phyloP scores from a whole-genome alignment of 2,329 filamentous ascomycete species.

The Tolypocladium cylindrosporum region DNA sequence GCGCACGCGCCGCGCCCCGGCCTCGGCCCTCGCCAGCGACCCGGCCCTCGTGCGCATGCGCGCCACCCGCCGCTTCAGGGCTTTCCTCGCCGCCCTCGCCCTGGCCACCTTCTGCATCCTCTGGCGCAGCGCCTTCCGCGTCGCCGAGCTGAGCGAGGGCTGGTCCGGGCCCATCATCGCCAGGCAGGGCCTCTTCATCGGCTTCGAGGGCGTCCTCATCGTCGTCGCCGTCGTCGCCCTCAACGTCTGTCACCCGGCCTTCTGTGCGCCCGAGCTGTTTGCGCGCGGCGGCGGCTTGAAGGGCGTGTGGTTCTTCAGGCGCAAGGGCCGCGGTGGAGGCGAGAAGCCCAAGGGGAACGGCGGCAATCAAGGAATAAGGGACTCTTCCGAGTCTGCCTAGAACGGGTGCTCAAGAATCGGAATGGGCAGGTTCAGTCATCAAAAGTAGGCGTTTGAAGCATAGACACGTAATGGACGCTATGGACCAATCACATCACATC shows the following conservation, averaged over 20 bases:
- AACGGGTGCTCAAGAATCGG: neutral
- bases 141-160: constrained; percentile 55
- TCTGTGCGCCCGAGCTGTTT: constrained; percentile 17
- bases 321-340: neutral
- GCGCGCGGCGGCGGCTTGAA: constrained; percentile 13
- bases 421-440: too few relatives aligned
- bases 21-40: constrained; percentile 7
- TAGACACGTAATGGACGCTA: neutral
- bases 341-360: neutral
- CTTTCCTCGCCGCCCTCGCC: constrained; percentile 43
- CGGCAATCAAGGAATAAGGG: neutral
- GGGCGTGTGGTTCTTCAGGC: constrained; percentile 14
- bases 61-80: constrained; percentile 33
- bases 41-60: constrained; percentile 26
- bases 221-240: constrained; percentile 33
- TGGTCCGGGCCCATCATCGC: constrained; percentile 50
- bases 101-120: constrained; percentile 55
- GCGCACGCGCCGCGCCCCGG: constrained; percentile 20
- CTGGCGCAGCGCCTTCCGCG: constrained; percentile 53
- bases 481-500: neutral
- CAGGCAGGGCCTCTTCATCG: constrained; percentile 45
- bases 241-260: constrained; percentile 25
- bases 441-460: neutral
- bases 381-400: neutral
- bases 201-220: constrained; percentile 46